Evolutionary conservation across 805 yeast species (phyloP).

Genomic region (Wickerhamiella alocasiicola): DNA sequence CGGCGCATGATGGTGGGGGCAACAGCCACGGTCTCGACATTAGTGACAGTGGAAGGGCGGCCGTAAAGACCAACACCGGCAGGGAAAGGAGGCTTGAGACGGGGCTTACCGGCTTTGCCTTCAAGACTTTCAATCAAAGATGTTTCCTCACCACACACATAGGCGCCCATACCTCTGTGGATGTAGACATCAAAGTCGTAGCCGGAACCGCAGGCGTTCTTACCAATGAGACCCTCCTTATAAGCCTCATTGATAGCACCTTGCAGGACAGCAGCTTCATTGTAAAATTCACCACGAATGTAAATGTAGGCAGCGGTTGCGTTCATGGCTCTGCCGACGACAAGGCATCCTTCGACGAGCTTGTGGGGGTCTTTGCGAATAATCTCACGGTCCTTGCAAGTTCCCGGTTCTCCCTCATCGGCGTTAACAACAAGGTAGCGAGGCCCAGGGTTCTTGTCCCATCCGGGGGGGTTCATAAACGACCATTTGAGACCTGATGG

Average conservation of each 20-base stretch:
- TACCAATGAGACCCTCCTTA: slow-evolving; percentile 65
- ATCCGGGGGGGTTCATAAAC: slow-evolving; percentile 89
- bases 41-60: slow-evolving; percentile 82
- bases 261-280: slow-evolving; percentile 64
- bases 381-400: slow-evolving; percentile 86
- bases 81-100: slow-evolving; percentile 90
- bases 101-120: slow-evolving; percentile 89
- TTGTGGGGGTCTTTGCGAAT: slow-evolving; percentile 87
- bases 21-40: slow-evolving; percentile 83
- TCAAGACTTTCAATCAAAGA: slow-evolving; percentile 79
- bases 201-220: slow-evolving; percentile 79
- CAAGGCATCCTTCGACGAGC: slow-evolving; percentile 80
- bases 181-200: slow-evolving; percentile 71
- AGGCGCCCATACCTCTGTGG: slow-evolving; percentile 91
- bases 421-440: slow-evolving; percentile 82
- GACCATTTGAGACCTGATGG: slow-evolving; percentile 89
- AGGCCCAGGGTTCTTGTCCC: slow-evolving; percentile 87
- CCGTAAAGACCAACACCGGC: slow-evolving; percentile 89
- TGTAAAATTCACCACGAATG: slow-evolving; percentile 82
- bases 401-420: slow-evolving; percentile 92
- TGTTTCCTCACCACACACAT: slow-evolving; percentile 87
- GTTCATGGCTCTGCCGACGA: slow-evolving; percentile 86
- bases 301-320: slow-evolving; percentile 87
- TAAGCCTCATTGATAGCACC: slow-evolving; percentile 81
- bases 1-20: slow-evolving; percentile 82